Evolutionary conservation across 345 rosid genomes (phyloP).

Genomic region (Brassica juncea): DNA sequence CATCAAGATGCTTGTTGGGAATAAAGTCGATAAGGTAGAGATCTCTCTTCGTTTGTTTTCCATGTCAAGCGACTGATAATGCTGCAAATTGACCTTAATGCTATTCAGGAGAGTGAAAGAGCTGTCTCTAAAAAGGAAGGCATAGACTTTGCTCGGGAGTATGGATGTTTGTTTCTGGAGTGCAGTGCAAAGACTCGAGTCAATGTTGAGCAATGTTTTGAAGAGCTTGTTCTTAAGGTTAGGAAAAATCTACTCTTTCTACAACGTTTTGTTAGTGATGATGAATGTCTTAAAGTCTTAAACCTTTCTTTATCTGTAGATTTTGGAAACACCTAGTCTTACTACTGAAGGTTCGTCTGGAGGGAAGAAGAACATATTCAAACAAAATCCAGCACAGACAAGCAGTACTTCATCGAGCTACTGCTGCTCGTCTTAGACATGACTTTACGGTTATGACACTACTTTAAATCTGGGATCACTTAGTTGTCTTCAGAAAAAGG

Average conservation of each 20-base stretch:
- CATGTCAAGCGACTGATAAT: neutral
- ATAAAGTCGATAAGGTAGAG: constrained; percentile 87
- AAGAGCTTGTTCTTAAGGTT: constrained; percentile 96
- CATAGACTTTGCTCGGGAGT: constrained; percentile 78
- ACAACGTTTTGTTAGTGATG: neutral
- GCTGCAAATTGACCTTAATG: neutral
- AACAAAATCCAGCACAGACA: constrained; percentile 59
- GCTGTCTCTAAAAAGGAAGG: constrained; percentile 92
- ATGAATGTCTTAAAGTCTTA: too few species aligned
- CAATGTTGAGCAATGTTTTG: constrained; percentile 89
- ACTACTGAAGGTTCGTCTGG: constrained; percentile 72
- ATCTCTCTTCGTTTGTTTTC: neutral
- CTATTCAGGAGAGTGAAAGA: constrained; percentile 82
- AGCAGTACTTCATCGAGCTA: constrained; percentile 44
- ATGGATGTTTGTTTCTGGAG: constrained; percentile 91
- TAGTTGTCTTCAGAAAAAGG: neutral
- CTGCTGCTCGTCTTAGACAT: constrained; percentile 58
- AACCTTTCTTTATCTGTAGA: constrained; percentile 45
- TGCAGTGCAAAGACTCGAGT: constrained; percentile 93
- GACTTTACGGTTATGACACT: constrained; percentile 22
- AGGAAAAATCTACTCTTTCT: neutral
- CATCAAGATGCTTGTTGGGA: constrained; percentile 97
- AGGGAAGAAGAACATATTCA: constrained; percentile 79
- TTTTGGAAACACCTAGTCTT: constrained; percentile 83
- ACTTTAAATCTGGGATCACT: constrained; percentile 1